Conservation (phyloP, 257 asterid species). For the Marsdenia floribunda region DNA sequence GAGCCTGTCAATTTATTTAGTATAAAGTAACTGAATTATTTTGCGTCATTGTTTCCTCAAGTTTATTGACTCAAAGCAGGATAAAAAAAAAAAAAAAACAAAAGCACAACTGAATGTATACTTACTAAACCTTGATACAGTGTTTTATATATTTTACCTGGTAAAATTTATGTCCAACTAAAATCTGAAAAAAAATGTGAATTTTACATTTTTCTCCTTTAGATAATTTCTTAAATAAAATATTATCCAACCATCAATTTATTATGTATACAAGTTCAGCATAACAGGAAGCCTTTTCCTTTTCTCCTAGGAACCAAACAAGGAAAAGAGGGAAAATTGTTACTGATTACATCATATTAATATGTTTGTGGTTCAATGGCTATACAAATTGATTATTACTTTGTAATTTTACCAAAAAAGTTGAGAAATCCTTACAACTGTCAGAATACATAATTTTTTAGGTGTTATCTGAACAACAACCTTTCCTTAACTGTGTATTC, state of each 20-base stretch:
- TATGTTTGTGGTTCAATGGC: no score
- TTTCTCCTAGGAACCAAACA: no score
- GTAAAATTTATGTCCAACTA: not conserved
- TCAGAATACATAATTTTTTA: no score
- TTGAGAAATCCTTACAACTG: no score
- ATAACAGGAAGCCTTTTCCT: not conserved
- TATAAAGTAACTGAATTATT: not conserved
- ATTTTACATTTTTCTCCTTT: not conserved
- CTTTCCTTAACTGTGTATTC: no score
- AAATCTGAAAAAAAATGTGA: not conserved
- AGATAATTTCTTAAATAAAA: not conserved
- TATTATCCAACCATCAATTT: not conserved
- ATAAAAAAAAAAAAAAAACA: not conserved
- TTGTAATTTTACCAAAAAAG: no score
- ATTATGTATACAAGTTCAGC: not conserved
- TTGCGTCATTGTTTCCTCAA: not conserved
- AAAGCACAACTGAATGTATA: not conserved
- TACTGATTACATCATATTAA: no score
- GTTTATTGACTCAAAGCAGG: not conserved
- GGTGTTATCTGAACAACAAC: no score
- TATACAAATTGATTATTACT: no score
- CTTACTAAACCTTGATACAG: not conserved
- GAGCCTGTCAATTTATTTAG: constrained; percentile 46
- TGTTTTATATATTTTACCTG: no score
- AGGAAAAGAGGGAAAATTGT: no score